Base-by-base conservation (phyloP, 2,329 filamentous ascomycete species). In the Diaporthe citrichinensis region DNA sequence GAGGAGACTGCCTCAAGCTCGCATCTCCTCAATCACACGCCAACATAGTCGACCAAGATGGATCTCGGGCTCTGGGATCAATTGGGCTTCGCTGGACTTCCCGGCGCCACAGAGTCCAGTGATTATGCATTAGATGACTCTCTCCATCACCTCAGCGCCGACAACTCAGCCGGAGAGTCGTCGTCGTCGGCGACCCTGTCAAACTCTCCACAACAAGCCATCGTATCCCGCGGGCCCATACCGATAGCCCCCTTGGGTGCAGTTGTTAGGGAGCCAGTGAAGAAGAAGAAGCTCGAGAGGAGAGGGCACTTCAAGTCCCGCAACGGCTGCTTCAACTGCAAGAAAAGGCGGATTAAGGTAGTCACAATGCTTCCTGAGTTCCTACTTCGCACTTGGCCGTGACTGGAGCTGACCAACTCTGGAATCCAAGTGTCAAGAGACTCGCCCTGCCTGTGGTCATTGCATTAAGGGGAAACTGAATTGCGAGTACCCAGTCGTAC, bases 221-320 rank as follows among this genome's bases (percentile, higher is more conserved):
- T 72, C 25, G 57, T 53, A n/a, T 58, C 44, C 17, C 71, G 58
- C 23, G 23, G 46, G 46, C 34, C 46, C 28, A 7, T 72, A 12
- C 41, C 57, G 15, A 68, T 68, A 25, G 31, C 31, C 7, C 46
- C 28, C 31, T n/a, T 39, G 23, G 10, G 20, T n/a, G 12, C 65
- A 15, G 14, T 68, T 46, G 12, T 34, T 14, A 62, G 44, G 34
- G 58, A 44, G 12, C 55, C 75, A 4, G 59, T 69, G 17, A 71
- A 57, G 8, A 86, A 82, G 78, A 85, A 85, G 78, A 84, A 86
- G 59, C 77, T 88, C 36, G 90, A 90, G 80, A 84, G 92, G 73
- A 87, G 90, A 77, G 91, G 92, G 0, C 92, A 93, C 77, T 93
- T 90, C 15, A 94, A 94, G 82, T 92, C 90, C 69, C 87, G 92